Base-by-base conservation (phyloP, 2,329 filamentous ascomycete genomes). In the Verticillium nubilum region DNA sequence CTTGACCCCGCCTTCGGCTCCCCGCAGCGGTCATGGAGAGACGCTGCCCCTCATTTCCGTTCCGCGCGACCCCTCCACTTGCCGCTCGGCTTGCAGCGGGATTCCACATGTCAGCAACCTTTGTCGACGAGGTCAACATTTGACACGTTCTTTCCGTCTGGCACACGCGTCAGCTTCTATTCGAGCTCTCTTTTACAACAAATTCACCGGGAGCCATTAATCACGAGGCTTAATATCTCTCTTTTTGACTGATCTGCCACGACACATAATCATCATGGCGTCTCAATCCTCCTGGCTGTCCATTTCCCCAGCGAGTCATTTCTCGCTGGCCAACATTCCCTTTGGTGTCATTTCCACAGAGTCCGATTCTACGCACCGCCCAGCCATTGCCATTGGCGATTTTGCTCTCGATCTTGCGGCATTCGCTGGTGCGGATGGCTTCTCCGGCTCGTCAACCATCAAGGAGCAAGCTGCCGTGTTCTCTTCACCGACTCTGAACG, bases 271-370 rank as follows among this genome's bases (percentile, higher is more conserved):
- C n/a, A 47, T 19, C 42, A 52, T 28, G 27, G 26, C 54, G 57
- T 47, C 56, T 28, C 26, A 26, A 60, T 61, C 58, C 52, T 72
- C 70, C 37, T 72, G 70, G 70, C 60, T 72, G 5, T 56, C 65
- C 9, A 65, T 77, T 19, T 63, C 71, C n/a, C 67, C 72, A n/a
- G 67, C 70, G 4, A 72, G 67, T 52, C 73, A 72, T 67, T 93
- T 93, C 74, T 91, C 90, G 9, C 76, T 94, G 57, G 85, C 87
- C 68, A 95, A 95, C 70, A 88, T 95, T 58, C 91, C 91, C 1
- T 94, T 94, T 68, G 91, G 91, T 67, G 86, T 95, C 76, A 90
- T 95, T 69, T 88, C 86, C 29, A 88, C 88, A 1, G 64, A 79
- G 2, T 72, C 78, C 5, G 79, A 84, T 60, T 67, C 78, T 12